A percentile compares a stretch with the other conserved stretches of the same genome.
These are phyloP conservation scores for Leccinum pachyderme DNA, from an alignment of 1,284 basidiomycete species.

Conservation along the genomic window DNA sequence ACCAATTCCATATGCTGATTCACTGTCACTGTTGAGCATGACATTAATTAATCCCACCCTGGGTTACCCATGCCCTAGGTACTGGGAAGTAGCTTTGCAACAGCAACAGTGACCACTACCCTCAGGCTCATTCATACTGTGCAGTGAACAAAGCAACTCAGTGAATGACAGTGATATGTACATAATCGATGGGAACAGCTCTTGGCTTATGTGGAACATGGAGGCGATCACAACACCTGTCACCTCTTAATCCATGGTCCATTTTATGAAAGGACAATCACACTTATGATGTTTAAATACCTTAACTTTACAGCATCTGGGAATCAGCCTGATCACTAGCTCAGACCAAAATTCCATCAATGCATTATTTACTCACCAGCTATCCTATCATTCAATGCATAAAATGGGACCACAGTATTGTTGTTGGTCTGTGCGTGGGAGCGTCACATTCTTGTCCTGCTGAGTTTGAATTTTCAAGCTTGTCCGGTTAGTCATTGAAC, in stretches of 20 bases:
- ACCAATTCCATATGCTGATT: background rate
- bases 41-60: background rate
- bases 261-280: background rate
- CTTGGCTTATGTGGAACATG: background rate
- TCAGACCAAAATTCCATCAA: background rate
- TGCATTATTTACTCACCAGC: background rate
- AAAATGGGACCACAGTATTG: background rate
- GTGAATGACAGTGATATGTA: background rate
- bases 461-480: slow-evolving; percentile 41
- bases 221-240: too few relatives aligned
- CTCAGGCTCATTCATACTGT: background rate
- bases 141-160: background rate
- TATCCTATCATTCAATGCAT: background rate
- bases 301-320: background rate
- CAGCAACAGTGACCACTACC: background rate
- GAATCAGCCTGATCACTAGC: slow-evolving; percentile 8
- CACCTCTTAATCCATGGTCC: background rate
- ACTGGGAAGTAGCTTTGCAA: background rate
- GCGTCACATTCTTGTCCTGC: slow-evolving; percentile 30
- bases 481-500: slow-evolving; percentile 42
- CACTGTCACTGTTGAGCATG: background rate
- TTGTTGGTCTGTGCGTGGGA: slow-evolving; percentile 49
- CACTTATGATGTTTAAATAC: background rate
- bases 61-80: background rate
- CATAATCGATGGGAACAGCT: background rate